phyloP scores from a whole-genome alignment of 2,329 filamentous ascomycete genomes.

The Aspergillus terreus region DNA sequence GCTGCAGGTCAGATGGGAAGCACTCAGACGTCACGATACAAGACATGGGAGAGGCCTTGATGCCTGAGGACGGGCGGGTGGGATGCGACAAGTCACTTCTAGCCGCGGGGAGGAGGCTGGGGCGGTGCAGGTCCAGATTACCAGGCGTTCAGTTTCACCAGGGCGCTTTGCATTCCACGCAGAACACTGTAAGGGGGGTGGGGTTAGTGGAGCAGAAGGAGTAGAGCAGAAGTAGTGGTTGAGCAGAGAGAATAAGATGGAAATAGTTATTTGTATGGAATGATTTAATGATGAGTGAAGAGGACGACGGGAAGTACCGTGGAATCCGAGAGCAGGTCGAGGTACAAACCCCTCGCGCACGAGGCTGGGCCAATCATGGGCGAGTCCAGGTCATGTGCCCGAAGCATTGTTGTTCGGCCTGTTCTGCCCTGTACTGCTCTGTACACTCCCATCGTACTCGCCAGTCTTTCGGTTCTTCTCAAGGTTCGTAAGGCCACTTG shows the following conservation, averaged over 20 bases:
- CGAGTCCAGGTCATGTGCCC: constrained; percentile 5
- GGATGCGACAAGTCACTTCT: constrained; percentile 14
- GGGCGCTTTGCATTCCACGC: constrained; percentile 13
- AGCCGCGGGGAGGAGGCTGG: constrained; percentile 1
- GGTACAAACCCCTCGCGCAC: background rate
- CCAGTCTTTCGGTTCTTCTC: background rate
- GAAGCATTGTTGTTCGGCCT: background rate
- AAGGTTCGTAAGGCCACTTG: too few relatives aligned
- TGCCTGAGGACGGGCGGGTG: constrained; percentile 13
- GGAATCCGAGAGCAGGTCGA: too few relatives aligned
- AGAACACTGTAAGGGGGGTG: background rate
- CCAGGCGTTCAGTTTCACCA: constrained; percentile 4
- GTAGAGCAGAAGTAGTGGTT: too few relatives aligned
- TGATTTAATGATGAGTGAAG: background rate
- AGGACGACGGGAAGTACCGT: background rate
- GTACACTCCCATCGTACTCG: constrained; percentile 7
- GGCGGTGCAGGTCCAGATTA: background rate
- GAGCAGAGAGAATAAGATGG: too few relatives aligned
- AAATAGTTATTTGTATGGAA: too few relatives aligned
- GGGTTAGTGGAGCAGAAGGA: too few relatives aligned
- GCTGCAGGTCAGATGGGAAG: constrained; percentile 7
- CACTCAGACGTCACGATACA: constrained; percentile 8
- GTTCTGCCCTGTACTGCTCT: constrained; percentile 3
- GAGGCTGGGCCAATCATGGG: constrained; percentile 9
- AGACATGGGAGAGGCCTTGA: constrained; percentile 13